Conservation (phyloP, 768 basidiomycete species). For the Phaeolepiota aurea region DNA sequence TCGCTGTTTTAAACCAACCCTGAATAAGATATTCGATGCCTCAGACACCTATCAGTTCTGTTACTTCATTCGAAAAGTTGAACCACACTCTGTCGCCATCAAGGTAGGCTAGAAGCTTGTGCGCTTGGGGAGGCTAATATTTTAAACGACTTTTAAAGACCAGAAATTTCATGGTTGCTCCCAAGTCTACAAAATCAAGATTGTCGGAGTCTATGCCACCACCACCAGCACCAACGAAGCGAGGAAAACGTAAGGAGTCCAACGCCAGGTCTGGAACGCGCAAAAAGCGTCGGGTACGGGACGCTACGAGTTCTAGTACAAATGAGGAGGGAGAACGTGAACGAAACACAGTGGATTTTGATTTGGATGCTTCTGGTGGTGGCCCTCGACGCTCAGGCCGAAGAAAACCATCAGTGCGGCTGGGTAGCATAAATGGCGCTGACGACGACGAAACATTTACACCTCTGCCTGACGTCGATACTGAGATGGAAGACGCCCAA, state of each 20-base stretch:
- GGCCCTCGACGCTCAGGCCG: neutral
- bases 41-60: conserved; percentile 56
- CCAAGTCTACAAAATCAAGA: neutral
- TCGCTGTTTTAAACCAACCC: neutral
- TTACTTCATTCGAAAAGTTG: conserved; percentile 79
- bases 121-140: too few relatives aligned
- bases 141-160: conserved; percentile 15
- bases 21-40: too few relatives aligned
- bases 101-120: conserved; percentile 66
- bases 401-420: neutral
- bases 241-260: conserved; percentile 13
- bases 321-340: too few relatives aligned
- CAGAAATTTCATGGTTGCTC: conserved; percentile 28
- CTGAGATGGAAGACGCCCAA: too few relatives aligned
- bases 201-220: neutral
- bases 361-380: too few relatives aligned
- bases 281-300: conserved; percentile 2
- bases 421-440: too few relatives aligned
- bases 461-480: too few relatives aligned
- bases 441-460: too few relatives aligned
- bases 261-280: neutral
- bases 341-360: too few relatives aligned
- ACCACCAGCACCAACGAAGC: conserved; percentile 10
- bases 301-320: neutral
- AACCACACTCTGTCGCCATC: conserved; percentile 72